Conservation (phyloP, 176 grass and related monocot species). For the Juncus effusus region DNA sequence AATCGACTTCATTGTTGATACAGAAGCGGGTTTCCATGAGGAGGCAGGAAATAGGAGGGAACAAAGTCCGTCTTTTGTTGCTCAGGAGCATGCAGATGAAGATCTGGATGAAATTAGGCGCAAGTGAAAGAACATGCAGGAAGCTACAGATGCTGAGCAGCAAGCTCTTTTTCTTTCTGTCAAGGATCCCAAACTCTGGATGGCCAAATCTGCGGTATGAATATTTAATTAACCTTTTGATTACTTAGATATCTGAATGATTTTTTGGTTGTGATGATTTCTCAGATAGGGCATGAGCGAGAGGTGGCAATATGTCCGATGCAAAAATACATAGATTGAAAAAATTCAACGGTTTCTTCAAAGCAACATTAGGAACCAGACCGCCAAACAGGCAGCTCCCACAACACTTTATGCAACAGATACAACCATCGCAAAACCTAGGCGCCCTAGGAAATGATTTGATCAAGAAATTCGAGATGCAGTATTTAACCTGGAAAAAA, state of each 20-base stretch:
- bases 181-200: no score
- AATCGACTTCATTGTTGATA: slow-evolving; percentile 90
- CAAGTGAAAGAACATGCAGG: slow-evolving; percentile 63
- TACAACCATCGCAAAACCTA: no score
- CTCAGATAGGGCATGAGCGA: slow-evolving; percentile 93
- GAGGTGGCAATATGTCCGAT: slow-evolving; percentile 83
- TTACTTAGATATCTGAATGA: no score
- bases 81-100: slow-evolving; percentile 88
- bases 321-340: slow-evolving; percentile 95
- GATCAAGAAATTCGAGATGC: no score
- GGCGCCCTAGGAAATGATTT: no score
- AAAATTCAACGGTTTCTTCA: no score
- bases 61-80: slow-evolving; percentile 63
- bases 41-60: slow-evolving; percentile 51
- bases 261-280: no score
- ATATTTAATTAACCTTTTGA: no score
- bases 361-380: no score
- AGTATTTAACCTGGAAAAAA: no score
- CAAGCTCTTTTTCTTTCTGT: slow-evolving; percentile 93
- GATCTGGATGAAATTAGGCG: slow-evolving; percentile 96
- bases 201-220: slow-evolving; percentile 97
- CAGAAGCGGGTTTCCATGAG: slow-evolving; percentile 68
- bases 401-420: no score
- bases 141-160: slow-evolving; percentile 92
- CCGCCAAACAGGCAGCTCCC: no score